Conservation (phyloP, 1,284 basidiomycete species). For the Phylloporus gajari region DNA sequence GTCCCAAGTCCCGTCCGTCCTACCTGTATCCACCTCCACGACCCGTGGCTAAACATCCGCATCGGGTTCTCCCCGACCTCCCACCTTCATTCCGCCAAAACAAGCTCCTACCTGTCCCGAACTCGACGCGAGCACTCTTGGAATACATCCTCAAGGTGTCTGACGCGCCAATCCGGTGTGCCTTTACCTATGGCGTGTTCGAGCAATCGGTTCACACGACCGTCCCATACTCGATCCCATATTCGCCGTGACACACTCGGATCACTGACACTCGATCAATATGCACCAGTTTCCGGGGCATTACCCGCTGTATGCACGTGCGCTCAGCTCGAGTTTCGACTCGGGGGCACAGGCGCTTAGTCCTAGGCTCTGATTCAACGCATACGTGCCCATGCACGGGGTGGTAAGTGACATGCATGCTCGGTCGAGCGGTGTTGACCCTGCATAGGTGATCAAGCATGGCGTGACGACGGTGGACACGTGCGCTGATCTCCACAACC, state of each 20-base stretch:
- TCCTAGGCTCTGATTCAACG: conserved; percentile 96
- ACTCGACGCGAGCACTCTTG: conserved; percentile 80
- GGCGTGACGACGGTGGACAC: conserved; percentile 95
- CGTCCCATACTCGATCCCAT: conserved; percentile 94
- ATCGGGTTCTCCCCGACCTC: conserved; percentile 60
- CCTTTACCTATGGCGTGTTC: conserved; percentile 94
- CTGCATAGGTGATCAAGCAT: conserved; percentile 88
- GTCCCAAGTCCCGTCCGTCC: conserved; percentile 34
- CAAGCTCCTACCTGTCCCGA: conserved; percentile 82
- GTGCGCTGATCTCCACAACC: conserved; percentile 89
- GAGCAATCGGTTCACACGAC: conserved; percentile 81
- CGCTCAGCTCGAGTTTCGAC: conserved; percentile 83
- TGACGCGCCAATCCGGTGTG: conserved; percentile 88
- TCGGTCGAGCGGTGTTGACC: background rate
- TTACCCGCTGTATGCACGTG: conserved; percentile 88
- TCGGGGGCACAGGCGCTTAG: conserved; percentile 80
- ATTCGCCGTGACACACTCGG: conserved; percentile 90
- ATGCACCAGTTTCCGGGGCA: conserved; percentile 90
- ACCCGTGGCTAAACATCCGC: conserved; percentile 53
- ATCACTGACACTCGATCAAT: conserved; percentile 95
- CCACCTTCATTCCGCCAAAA: conserved; percentile 83
- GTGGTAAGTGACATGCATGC: conserved; percentile 66
- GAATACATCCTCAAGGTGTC: conserved; percentile 81
- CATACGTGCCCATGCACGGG: conserved; percentile 85
- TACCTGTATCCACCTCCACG: conserved; percentile 61